Conservation (phyloP, 805 yeast species). For the Cyberlindnera meyerae region DNA sequence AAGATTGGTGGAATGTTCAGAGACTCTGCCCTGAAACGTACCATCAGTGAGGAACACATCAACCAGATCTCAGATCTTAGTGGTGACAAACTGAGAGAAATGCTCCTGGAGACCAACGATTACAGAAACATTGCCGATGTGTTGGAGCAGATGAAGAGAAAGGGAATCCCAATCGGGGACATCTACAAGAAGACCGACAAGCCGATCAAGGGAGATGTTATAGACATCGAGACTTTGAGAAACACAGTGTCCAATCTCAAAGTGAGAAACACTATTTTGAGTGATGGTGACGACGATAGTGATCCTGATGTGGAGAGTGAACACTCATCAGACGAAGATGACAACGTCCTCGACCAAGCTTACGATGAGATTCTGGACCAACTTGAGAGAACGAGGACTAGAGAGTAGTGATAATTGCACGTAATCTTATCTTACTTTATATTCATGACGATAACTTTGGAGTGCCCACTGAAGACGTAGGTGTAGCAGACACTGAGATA, state of each 20-base stretch:
- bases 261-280: conserved; percentile 7
- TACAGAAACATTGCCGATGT: conserved; percentile 34
- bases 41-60: conserved; percentile 22
- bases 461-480: too few relatives aligned
- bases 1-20: conserved; percentile 17
- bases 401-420: conserved; percentile 5
- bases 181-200: conserved; percentile 23
- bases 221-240: conserved; percentile 19
- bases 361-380: conserved; percentile 39
- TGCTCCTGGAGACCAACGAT: conserved; percentile 33
- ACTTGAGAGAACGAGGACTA: conserved; percentile 31
- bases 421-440: too few relatives aligned
- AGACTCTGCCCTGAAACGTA: conserved; percentile 14
- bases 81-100: conserved; percentile 34
- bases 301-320: conserved; percentile 11
- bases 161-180: conserved; percentile 36
- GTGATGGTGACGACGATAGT: conserved; percentile 3
- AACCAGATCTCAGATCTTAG: conserved; percentile 25
- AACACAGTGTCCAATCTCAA: conserved; percentile 14
- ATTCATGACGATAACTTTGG: too few relatives aligned
- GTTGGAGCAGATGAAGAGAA: conserved; percentile 34
- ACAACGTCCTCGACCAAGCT: conserved; percentile 26
- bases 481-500: too few relatives aligned
- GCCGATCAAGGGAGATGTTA: neutral
- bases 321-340: conserved; percentile 3